phyloP scores from a whole-genome alignment of 2,329 filamentous ascomycete genomes.

The Chrysoporthe deuterocubensis region DNA sequence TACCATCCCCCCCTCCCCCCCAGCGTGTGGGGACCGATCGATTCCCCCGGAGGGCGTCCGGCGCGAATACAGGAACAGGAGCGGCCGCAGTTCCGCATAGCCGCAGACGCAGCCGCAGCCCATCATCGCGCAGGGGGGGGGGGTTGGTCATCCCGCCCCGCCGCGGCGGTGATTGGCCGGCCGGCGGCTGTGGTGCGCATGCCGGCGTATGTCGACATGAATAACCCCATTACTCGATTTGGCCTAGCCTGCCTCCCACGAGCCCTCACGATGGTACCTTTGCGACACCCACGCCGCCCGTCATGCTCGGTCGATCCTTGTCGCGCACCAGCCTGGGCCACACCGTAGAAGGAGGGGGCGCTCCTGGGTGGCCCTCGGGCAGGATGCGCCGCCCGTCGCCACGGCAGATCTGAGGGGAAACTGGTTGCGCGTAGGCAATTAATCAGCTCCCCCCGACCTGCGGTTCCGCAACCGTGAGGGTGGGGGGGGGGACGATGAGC shows the following conservation, averaged over 20 bases:
- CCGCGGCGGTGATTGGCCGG: conserved; percentile 7
- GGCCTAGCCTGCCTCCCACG: conserved; percentile 3
- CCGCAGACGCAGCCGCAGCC: neutral
- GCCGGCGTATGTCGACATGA: conserved; percentile 3
- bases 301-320: conserved; percentile 1
- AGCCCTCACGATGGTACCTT: neutral
- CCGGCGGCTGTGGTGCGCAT: too few relatives aligned
- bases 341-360: too few relatives aligned
- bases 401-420: neutral
- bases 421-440: neutral
- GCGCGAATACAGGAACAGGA: too few relatives aligned
- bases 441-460: conserved; percentile 3
- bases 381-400: neutral
- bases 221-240: conserved; percentile 18
- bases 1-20: too few relatives aligned
- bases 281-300: neutral
- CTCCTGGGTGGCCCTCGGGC: neutral
- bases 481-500: neutral
- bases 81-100: neutral
- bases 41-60: too few relatives aligned
- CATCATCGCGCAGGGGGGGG: too few relatives aligned
- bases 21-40: too few relatives aligned
- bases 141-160: neutral
- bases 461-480: neutral
- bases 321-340: too few relatives aligned